Conservation (phyloP, 2,329 filamentous ascomycete species). For the Shiraia bambusicola region DNA sequence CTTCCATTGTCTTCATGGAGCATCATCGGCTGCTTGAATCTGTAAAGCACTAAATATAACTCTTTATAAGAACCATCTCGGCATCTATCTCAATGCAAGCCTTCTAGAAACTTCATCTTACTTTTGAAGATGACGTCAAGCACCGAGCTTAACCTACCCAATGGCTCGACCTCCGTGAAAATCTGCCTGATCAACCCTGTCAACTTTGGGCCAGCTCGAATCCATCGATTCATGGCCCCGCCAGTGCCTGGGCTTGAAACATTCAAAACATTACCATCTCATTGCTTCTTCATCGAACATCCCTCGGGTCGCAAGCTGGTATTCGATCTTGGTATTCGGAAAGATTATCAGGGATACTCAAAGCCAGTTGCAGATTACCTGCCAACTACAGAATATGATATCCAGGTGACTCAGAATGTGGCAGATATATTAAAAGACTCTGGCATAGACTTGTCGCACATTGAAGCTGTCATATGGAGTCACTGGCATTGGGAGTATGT, state of each 20-base stretch:
- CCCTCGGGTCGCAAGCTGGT: conserved; percentile 45
- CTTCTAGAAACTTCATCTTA: neutral
- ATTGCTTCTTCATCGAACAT: conserved; percentile 53
- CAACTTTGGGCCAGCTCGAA: conserved; percentile 28
- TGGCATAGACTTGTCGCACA: conserved; percentile 31
- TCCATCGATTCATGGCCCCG: conserved; percentile 34
- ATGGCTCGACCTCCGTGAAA: conserved; percentile 9
- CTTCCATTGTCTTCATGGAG: too few species aligned
- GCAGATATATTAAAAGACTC: conserved; percentile 38
- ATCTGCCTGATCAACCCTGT: conserved; percentile 41
- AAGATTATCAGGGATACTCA: conserved; percentile 47
- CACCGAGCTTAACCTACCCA: conserved; percentile 8
- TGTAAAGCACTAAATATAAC: too few species aligned
- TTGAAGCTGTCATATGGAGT: conserved; percentile 47
- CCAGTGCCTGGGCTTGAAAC: conserved; percentile 20
- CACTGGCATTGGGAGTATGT: conserved; percentile 51
- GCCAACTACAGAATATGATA: conserved; percentile 30
- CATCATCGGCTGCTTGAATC: too few species aligned
- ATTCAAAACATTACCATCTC: conserved; percentile 39
- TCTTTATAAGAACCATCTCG: neutral
- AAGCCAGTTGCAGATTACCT: conserved; percentile 20
- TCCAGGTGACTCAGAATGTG: conserved; percentile 48
- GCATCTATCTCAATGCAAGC: too few species aligned
- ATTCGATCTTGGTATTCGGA: conserved; percentile 52
- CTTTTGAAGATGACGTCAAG: conserved; percentile 4